Percentiles rank a stretch among this genome's conserved stretches.
phyloP scores from a whole-genome alignment of 2,329 filamentous ascomycete genomes.

The Talaromyces sp. region DNA sequence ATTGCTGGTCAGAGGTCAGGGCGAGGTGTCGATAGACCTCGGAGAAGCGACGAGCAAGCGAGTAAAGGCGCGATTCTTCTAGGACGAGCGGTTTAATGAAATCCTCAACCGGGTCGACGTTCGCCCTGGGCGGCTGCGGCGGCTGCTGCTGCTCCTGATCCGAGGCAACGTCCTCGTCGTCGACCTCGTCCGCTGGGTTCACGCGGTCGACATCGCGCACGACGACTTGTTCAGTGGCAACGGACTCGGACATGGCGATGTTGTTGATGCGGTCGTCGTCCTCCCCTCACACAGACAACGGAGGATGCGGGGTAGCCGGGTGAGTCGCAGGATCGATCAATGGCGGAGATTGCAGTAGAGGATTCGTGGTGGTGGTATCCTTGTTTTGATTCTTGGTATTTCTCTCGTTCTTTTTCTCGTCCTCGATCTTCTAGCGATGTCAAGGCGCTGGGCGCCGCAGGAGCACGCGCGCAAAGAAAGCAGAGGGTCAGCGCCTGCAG shows the following conservation, averaged over 20 bases:
- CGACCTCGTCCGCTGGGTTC: conserved; percentile 10
- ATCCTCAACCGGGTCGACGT: conserved; percentile 30
- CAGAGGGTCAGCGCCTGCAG: neutral
- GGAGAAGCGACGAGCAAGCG: conserved; percentile 41
- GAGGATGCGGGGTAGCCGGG: neutral
- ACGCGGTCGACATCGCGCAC: conserved; percentile 6
- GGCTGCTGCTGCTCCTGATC: conserved; percentile 25
- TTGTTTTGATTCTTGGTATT: too few species aligned
- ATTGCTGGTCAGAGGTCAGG: conserved; percentile 40
- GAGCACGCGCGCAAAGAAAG: neutral
- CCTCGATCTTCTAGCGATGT: neutral
- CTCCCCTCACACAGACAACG: neutral
- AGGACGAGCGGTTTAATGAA: conserved; percentile 37
- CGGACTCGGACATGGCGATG: neutral
- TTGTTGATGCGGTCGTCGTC: neutral
- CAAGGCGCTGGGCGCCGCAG: neutral
- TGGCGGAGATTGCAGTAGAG: neutral
- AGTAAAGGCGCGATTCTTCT: conserved; percentile 39
- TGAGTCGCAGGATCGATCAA: neutral
- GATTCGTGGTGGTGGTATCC: neutral
- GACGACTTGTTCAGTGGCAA: conserved; percentile 2
- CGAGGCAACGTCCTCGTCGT: conserved; percentile 23
- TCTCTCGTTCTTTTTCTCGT: neutral
- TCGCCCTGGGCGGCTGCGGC: conserved; percentile 17
- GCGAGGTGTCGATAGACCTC: conserved; percentile 40